These are phyloP conservation scores for Candida methanosorbosa DNA, from an alignment of 805 yeast genomes.

Conservation along the genomic window DNA sequence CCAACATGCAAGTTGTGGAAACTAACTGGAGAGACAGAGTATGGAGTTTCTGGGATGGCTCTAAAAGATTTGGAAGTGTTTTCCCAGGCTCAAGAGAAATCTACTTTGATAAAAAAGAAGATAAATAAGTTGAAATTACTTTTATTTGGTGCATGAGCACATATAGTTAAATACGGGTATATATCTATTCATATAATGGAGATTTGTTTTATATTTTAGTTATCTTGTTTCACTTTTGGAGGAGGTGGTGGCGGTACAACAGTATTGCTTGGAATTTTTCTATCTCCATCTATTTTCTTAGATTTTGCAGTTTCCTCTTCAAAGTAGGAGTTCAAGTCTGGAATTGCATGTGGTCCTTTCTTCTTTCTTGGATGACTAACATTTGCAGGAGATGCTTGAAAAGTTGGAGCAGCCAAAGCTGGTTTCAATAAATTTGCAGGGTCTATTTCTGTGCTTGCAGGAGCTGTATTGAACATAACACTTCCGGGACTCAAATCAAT, in stretches of 20 bases:
- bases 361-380: conserved; percentile 1
- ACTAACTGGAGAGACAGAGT: conserved; percentile 30
- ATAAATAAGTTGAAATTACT: too few relatives aligned
- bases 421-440: background rate
- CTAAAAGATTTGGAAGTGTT: conserved; percentile 27
- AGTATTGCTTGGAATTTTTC: conserved; percentile 5
- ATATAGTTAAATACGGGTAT: too few relatives aligned
- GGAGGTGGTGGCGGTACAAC: conserved; percentile 1
- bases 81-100: conserved; percentile 17
- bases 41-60: conserved; percentile 30
- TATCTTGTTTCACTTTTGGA: too few relatives aligned
- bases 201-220: too few relatives aligned
- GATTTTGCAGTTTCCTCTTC: conserved; percentile 33
- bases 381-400: conserved; percentile 12
- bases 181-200: too few relatives aligned
- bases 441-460: conserved; percentile 2
- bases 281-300: conserved; percentile 27
- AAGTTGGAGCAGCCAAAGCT: conserved; percentile 1
- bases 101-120: too few relatives aligned
- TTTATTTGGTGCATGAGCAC: too few relatives aligned
- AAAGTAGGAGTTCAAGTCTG: conserved; percentile 28
- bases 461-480: conserved; percentile 1
- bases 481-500: conserved; percentile 12
- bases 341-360: background rate
- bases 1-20: conserved; percentile 20